phyloP scores from a whole-genome alignment of 805 yeast genomes.

The Tetrapisispora namnaoensis region DNA sequence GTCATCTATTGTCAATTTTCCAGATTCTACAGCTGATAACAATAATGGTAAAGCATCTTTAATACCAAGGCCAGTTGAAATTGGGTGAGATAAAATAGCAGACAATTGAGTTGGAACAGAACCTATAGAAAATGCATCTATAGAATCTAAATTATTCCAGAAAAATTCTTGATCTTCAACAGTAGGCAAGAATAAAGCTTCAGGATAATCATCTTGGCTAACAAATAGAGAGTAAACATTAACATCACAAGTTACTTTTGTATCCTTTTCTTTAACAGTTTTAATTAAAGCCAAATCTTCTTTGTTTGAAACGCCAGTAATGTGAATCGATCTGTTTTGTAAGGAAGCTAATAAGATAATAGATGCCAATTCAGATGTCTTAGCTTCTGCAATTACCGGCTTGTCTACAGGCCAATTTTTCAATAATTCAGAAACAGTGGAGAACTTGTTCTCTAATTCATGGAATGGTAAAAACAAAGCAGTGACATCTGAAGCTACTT shows the following conservation, averaged over 20 bases:
- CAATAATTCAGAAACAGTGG: conserved; percentile 72
- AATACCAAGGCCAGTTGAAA: conserved; percentile 66
- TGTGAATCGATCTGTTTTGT: conserved; percentile 75
- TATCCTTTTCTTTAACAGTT: conserved; percentile 74
- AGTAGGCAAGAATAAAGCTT: conserved; percentile 65
- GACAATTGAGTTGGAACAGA: conserved; percentile 66
- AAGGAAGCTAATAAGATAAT: conserved; percentile 81
- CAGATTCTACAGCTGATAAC: conserved; percentile 67
- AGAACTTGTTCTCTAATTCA: conserved; percentile 58
- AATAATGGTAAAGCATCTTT: conserved; percentile 75
- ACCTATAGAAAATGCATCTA: conserved; percentile 87
- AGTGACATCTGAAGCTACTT: conserved; percentile 57
- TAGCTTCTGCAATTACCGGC: conserved; percentile 87
- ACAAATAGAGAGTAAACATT: conserved; percentile 70
- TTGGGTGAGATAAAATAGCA: conserved; percentile 47
- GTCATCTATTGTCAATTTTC: conserved; percentile 61
- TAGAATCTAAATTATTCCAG: conserved; percentile 61
- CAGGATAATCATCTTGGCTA: conserved; percentile 60
- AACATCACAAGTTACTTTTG: conserved; percentile 85
- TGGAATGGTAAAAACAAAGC: conserved; percentile 76
- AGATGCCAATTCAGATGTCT: conserved; percentile 86
- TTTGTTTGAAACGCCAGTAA: conserved; percentile 72
- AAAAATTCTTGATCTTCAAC: conserved; percentile 70
- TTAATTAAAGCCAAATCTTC: conserved; percentile 76
- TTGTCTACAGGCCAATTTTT: conserved; percentile 75